Evolutionary conservation across 164 flowering plant genomes (phyloP).

Genomic region (Magnolia kwangsiensis): DNA sequence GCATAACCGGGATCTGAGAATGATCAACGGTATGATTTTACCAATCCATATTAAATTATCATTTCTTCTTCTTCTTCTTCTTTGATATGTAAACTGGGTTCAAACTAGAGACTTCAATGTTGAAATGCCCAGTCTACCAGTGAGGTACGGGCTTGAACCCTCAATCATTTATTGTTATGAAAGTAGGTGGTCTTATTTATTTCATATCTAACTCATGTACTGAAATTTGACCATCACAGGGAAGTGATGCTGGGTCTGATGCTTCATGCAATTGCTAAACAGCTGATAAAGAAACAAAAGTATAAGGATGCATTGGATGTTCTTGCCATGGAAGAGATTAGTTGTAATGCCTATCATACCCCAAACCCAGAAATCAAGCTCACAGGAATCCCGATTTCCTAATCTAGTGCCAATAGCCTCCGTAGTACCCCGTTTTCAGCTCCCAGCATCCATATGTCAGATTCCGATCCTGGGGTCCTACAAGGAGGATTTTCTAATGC

Average conservation of each 20-base stretch:
- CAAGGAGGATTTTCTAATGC: no score
- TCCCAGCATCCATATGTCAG: no score
- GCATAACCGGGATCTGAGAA: conserved; percentile 75
- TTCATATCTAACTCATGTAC: background rate
- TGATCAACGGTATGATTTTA: conserved; percentile 58
- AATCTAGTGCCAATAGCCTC: no score
- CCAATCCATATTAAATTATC: background rate
- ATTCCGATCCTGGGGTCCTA: conserved; percentile 31
- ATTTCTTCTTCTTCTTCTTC: no score
- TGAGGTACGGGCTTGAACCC: background rate
- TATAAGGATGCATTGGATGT: conserved; percentile 89
- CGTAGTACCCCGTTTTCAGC: no score
- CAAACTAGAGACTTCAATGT: background rate
- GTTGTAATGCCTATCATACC: background rate
- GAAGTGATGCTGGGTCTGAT: conserved; percentile 94
- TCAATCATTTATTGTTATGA: background rate
- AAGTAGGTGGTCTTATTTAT: background rate
- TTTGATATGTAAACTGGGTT: background rate
- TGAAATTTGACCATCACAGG: conserved; percentile 33
- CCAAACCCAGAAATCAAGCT: no score
- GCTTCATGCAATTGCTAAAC: conserved; percentile 80
- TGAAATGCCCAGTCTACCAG: background rate
- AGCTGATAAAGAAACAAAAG: conserved; percentile 43
- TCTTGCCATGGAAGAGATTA: conserved; percentile 88
- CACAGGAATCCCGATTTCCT: no score